Conservation (phyloP, 495 filamentous ascomycete genomes). For the Wilcoxina mikolae region DNA sequence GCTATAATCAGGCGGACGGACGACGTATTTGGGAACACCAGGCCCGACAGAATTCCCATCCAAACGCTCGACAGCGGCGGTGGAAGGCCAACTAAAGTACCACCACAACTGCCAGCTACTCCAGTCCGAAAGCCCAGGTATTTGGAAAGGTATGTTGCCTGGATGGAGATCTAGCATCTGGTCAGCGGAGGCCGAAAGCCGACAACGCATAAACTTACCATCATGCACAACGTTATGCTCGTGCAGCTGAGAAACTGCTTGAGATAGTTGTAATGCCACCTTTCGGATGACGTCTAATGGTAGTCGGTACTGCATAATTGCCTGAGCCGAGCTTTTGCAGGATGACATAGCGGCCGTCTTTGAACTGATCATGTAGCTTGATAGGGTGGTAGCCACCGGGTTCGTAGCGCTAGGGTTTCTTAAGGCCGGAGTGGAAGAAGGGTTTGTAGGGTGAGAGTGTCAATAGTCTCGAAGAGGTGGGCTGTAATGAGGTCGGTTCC, state of each 20-base stretch:
- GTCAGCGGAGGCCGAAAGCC: background rate
- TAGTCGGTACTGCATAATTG: background rate
- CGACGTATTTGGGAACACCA: background rate
- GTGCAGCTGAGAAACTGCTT: background rate
- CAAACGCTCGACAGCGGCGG: background rate
- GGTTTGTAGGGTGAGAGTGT: no score
- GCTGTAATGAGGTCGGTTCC: no score
- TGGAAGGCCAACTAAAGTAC: background rate
- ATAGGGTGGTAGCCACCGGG: background rate
- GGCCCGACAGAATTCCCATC: no score
- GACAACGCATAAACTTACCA: background rate
- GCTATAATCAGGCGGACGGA: background rate
- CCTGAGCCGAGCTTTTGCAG: background rate
- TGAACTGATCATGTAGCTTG: background rate
- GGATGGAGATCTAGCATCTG: background rate
- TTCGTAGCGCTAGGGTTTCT: constrained; percentile 5
- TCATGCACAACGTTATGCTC: background rate
- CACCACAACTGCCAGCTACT: background rate
- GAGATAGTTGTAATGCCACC: background rate
- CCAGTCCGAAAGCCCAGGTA: background rate
- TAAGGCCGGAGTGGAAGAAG: constrained; percentile 17
- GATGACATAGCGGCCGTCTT: background rate
- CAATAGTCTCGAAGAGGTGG: no score
- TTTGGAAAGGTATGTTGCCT: background rate
- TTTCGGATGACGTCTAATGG: background rate